Evolutionary conservation across 2,329 filamentous ascomycete genomes (phyloP), one percentile per base, ranked within the genome.

Genomic region (Aspergillus transmontanensis): DNA sequence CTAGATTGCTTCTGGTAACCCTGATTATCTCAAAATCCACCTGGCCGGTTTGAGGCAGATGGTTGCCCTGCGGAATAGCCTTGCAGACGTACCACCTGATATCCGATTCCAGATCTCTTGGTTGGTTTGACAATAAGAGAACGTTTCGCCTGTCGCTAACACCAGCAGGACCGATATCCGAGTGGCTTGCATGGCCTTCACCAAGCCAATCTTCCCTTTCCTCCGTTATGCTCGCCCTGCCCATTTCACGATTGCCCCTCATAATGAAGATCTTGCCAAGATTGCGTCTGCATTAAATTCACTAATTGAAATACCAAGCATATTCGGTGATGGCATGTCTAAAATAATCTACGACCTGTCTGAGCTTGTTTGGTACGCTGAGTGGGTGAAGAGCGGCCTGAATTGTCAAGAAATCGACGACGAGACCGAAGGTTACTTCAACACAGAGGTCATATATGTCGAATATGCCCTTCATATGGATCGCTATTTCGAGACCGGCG

Each of bases 31-130:
- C 26, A 77, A 77, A 50, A 77, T 78, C 21, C 77, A 79, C 56
- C 62, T 79, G 12, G 76, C 76, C n/a, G 77, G 77, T 3, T 58
- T 79, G 51, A 69, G 76, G 34, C 77, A 79, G 66, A 79, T 79
- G 75, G 75, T 79, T 21, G 70, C 72, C 36, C 66, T 79, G 63
- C 71, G 77, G 58, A 73, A 75, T 46, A 77, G 69, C 57, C 78
- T 79, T 57, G 72, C 73, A 6, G 76, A 79, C 43, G 76, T 79
- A 4, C 70, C 73, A n/a, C 68, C 71, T 11, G 72, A 78, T 56
- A 68, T 79, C 41, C 76, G 76, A 54, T 77, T 75, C 63, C 77
- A 79, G 50, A 77, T 79, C 28, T 76, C 76, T 71, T 79, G 77
- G 77, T 79, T 34, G 55, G 73, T 67, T 32, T 19, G 14, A 45